Evolutionary conservation across 2,329 filamentous ascomycete species (phyloP), one percentile per base, ranked within the genome.

Genomic region (Colletotrichum chlorophyti): DNA sequence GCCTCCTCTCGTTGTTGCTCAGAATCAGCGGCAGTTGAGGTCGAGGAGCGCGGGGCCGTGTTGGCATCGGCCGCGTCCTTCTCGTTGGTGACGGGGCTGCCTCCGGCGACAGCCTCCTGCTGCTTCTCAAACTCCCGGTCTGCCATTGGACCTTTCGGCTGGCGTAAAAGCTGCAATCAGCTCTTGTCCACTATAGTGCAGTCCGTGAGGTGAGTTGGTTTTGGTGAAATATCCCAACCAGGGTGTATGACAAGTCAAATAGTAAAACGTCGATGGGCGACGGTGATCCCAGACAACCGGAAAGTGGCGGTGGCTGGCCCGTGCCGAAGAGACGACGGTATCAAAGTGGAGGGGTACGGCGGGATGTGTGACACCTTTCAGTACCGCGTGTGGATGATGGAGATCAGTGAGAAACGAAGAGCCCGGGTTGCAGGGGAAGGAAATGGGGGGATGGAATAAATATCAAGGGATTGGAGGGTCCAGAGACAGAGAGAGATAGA

Each of bases 1-100:
- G 71, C 75, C 48, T 73, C 68, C 53, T 80, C 76, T 24, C 61
- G 63, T 11, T 65, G 65, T 15, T 60, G 49, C 17, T 64, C 61
- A 9, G 65, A 52, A 9, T 63, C 66, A 4, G 66, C 63, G 40
- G 64, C 68, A 7, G 69, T 70, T 3, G 70, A 70, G n/a, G 63
- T 64, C 35, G 70, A 68, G 15, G 52, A 55, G 43, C 52, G 41
- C 11, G 57, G 50, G 11, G 57, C 34, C 23, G 57, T 26, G 14
- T 37, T 29, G 6, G 24, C 40, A 14, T 60, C 49, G 38, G 43
- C 24, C 11, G 37, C 47, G 15, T 37, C 45, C 26, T 60, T 62
- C n/a, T 69, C 67, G 35, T 65, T 49, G 11, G 64, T 66, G 34
- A 57, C 67, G 21, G 63, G 63, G 27, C 67, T 68, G 53, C 70